Conservation (phyloP, 2,329 filamentous ascomycete species). For the Waltergamsia citrina region DNA sequence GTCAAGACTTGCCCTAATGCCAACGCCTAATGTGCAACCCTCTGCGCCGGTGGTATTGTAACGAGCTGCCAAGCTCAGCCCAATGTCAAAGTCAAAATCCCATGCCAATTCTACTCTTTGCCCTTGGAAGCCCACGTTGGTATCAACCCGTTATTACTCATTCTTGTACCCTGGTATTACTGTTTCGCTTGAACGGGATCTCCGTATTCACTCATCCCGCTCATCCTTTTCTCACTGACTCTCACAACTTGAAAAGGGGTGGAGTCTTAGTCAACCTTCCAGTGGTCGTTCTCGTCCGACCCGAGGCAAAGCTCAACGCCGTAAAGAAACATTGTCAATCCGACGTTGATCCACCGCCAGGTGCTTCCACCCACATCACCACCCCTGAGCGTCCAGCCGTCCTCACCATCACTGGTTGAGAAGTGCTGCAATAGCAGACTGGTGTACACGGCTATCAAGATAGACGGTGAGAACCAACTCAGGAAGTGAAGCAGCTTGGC, state of each 20-base stretch:
- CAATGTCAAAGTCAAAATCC: too few species aligned
- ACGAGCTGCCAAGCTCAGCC: too few species aligned
- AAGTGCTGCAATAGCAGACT: slow-evolving; percentile 95
- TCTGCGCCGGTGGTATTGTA: neutral
- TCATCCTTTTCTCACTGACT: neutral
- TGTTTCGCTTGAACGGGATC: neutral
- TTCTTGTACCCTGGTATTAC: neutral
- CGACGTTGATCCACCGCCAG: slow-evolving; percentile 91
- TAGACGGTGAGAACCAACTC: slow-evolving; percentile 90
- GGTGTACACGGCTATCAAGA: slow-evolving; percentile 92
- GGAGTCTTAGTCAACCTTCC: slow-evolving; percentile 75
- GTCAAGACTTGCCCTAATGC: neutral
- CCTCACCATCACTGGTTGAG: slow-evolving; percentile 60
- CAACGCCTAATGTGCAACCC: slow-evolving; percentile 1
- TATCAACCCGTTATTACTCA: too few species aligned
- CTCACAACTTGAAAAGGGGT: neutral
- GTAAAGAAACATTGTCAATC: slow-evolving; percentile 81
- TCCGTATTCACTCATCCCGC: neutral
- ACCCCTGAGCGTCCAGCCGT: slow-evolving; percentile 77
- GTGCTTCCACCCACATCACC: slow-evolving; percentile 73
- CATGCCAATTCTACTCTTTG: too few species aligned
- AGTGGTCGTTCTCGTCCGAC: slow-evolving; percentile 79
- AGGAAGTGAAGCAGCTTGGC: slow-evolving; percentile 73
- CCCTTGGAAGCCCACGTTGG: too few species aligned
- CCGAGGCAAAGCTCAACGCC: slow-evolving; percentile 84